Conservation (phyloP, 2,329 filamentous ascomycete genomes). For the Paraphoma sp. region DNA sequence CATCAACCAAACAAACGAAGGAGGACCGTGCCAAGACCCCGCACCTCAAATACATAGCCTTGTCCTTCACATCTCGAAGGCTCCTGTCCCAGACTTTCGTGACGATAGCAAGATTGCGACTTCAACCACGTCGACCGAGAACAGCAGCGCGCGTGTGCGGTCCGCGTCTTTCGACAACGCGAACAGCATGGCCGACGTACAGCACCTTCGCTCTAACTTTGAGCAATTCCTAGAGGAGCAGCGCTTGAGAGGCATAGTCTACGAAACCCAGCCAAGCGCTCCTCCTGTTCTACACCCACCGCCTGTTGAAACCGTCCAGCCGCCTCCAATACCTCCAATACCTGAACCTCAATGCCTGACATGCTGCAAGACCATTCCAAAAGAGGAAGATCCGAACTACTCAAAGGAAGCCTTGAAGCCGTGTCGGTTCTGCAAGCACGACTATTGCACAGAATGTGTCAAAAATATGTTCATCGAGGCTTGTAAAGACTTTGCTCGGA, state of each 20-base stretch:
- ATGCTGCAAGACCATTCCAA: slow-evolving; percentile 23
- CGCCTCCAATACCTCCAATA: background rate
- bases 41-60: background rate
- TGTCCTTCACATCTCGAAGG: background rate
- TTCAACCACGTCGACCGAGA: slow-evolving; percentile 7
- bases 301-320: background rate
- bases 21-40: slow-evolving; percentile 14
- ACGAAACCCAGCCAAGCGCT: background rate
- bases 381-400: slow-evolving; percentile 9
- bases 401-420: slow-evolving; percentile 25
- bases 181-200: background rate
- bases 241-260: slow-evolving; percentile 14
- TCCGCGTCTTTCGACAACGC: background rate
- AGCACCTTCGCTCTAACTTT: slow-evolving; percentile 3
- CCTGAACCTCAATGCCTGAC: slow-evolving; percentile 25
- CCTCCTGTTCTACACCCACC: background rate
- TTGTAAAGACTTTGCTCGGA: slow-evolving; percentile 47
- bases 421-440: slow-evolving; percentile 38
- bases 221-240: slow-evolving; percentile 10
- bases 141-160: slow-evolving; percentile 19
- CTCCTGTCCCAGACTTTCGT: background rate
- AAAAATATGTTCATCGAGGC: slow-evolving; percentile 51
- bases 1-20: slow-evolving; percentile 14
- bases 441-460: slow-evolving; percentile 48
- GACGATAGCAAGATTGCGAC: slow-evolving; percentile 16